phyloP scores from a whole-genome alignment of 1,284 basidiomycete species.

The Puccinia sorghi region DNA sequence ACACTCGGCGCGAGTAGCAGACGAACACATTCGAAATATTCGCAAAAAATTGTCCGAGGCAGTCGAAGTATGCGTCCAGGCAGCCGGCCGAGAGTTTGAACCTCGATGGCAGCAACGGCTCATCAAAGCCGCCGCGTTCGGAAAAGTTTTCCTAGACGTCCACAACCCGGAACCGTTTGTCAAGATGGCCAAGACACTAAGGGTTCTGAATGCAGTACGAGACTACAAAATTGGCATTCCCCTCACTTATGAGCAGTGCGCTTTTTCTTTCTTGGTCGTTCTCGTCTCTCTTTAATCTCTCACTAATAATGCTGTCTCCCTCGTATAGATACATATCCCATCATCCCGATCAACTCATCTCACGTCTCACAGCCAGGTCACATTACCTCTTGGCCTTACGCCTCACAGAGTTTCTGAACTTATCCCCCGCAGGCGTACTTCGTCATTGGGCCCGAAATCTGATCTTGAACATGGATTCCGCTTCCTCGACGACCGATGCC shows the following conservation, averaged over 20 bases:
- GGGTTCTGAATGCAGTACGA: conserved; percentile 91
- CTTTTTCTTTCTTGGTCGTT: conserved; percentile 35
- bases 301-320: neutral
- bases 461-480: conserved; percentile 61
- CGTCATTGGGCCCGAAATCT: conserved; percentile 96
- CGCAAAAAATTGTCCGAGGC: conserved; percentile 80
- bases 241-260: conserved; percentile 82
- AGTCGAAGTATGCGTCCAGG: conserved; percentile 89
- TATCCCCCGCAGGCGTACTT: conserved; percentile 82
- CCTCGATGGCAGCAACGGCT: conserved; percentile 82
- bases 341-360: conserved; percentile 65
- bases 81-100: conserved; percentile 89
- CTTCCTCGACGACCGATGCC: neutral
- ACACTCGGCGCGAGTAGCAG: conserved; percentile 76
- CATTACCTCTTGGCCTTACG: conserved; percentile 87
- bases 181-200: conserved; percentile 82
- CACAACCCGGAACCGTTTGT: conserved; percentile 89
- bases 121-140: conserved; percentile 89
- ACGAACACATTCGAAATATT: conserved; percentile 87
- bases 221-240: conserved; percentile 91
- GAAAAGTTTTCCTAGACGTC: conserved; percentile 86
- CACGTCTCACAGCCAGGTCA: conserved; percentile 80
- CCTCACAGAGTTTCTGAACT: conserved; percentile 78
- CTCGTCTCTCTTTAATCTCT: conserved; percentile 53
- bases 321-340: conserved; percentile 34